A percentile compares a stretch with the other conserved stretches of the same genome.
These are phyloP conservation scores for Exophiala sideris DNA, from an alignment of 2,329 filamentous ascomycete genomes.

Conservation along the genomic window DNA sequence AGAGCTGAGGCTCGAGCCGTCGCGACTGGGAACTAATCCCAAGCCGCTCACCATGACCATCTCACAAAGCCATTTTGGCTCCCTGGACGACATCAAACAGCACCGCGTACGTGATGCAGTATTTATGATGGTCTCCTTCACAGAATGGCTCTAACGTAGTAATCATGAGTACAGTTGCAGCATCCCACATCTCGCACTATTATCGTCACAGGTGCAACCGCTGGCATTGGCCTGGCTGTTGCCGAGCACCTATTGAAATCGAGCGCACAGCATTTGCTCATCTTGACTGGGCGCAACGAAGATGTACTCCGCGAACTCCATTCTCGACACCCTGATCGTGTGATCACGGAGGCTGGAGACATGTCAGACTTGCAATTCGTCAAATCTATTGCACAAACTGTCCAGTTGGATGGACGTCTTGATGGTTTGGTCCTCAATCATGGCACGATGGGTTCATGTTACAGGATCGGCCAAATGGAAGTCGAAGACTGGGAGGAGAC, in stretches of 20 bases:
- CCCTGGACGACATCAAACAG: too few relatives aligned
- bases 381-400: conserved; percentile 61
- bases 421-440: conserved; percentile 89
- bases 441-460: conserved; percentile 72
- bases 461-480: conserved; percentile 64
- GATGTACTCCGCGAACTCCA: conserved; percentile 54
- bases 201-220: conserved; percentile 65
- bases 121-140: too few relatives aligned
- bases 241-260: conserved; percentile 56
- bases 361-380: conserved; percentile 54
- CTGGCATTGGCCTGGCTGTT: conserved; percentile 61
- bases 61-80: too few relatives aligned
- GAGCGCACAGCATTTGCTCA: conserved; percentile 51
- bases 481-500: conserved; percentile 69
- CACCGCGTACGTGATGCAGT: too few relatives aligned
- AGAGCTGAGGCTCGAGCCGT: too few relatives aligned
- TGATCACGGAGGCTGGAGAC: conserved; percentile 58
- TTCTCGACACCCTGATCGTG: conserved; percentile 51
- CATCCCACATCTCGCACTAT: too few relatives aligned
- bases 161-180: too few relatives aligned
- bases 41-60: too few relatives aligned
- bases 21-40: too few relatives aligned
- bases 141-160: too few relatives aligned
- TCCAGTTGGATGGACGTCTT: conserved; percentile 65
- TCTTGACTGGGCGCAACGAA: conserved; percentile 56